These are phyloP conservation scores for Xylariales sp. DNA, from an alignment of 2,329 filamentous ascomycete species.

Conservation along the genomic window DNA sequence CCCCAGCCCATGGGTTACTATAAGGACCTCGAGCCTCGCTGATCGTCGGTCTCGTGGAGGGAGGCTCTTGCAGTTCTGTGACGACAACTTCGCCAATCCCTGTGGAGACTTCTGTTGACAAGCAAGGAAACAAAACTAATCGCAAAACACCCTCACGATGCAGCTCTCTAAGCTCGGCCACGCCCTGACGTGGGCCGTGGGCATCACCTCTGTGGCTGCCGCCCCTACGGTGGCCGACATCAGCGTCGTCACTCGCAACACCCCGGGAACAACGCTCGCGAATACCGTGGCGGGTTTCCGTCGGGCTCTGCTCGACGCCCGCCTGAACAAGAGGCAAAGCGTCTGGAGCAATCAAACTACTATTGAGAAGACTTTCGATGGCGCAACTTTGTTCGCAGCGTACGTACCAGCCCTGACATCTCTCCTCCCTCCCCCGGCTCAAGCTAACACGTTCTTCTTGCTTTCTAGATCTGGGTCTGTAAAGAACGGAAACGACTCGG, in stretches of 20 bases:
- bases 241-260: conserved; percentile 18
- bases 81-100: too few relatives aligned
- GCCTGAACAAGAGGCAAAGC: conserved; percentile 14
- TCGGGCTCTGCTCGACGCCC: conserved; percentile 14
- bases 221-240: conserved; percentile 2
- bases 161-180: background rate
- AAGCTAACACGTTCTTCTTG: too few relatives aligned
- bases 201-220: background rate
- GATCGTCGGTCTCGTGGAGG: too few relatives aligned
- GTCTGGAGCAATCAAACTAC: conserved; percentile 13
- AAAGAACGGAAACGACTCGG: conserved; percentile 12
- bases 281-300: conserved; percentile 17
- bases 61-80: too few relatives aligned
- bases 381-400: conserved; percentile 27
- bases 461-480: too few relatives aligned
- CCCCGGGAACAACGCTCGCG: conserved; percentile 11
- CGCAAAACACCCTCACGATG: too few relatives aligned
- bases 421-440: too few relatives aligned
- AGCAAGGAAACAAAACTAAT: too few relatives aligned
- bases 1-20: too few relatives aligned
- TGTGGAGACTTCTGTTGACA: too few relatives aligned
- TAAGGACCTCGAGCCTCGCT: too few relatives aligned
- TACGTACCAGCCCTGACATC: too few relatives aligned
- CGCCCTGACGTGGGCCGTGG: background rate
- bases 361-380: conserved; percentile 18